These are phyloP conservation scores for Skeletonema costatum DNA, from an alignment of 108 stramenopile species.

Conservation along the genomic window DNA sequence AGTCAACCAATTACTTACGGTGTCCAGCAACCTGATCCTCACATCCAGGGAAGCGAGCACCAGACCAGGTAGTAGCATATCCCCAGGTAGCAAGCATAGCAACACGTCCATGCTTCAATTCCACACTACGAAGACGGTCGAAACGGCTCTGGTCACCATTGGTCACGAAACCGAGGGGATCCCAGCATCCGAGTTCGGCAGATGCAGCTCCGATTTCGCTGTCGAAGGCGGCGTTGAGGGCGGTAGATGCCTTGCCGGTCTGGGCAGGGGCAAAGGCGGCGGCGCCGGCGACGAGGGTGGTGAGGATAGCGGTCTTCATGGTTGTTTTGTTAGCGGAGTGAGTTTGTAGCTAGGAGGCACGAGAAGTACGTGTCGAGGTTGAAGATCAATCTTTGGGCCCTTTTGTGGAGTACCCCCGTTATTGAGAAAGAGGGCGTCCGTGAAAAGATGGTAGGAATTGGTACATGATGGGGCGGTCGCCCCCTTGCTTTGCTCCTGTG, in stretches of 20 bases:
- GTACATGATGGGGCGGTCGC: no score
- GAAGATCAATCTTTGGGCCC: neutral
- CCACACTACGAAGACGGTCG: constrained; percentile 53
- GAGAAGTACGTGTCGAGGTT: neutral
- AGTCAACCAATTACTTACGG: neutral
- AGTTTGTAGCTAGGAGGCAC: neutral
- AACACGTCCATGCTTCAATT: constrained; percentile 74
- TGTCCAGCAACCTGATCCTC: constrained; percentile 61
- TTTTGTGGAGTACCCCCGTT: no score
- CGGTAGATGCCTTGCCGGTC: constrained; percentile 43
- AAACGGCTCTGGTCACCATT: constrained; percentile 55
- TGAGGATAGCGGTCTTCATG: constrained; percentile 52
- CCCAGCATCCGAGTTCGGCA: constrained; percentile 56
- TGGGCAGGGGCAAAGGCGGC: constrained; percentile 50
- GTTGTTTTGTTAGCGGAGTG: constrained; percentile 10
- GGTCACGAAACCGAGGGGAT: constrained; percentile 47
- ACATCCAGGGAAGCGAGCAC: constrained; percentile 46
- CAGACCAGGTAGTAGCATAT: constrained; percentile 54
- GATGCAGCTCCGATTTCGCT: constrained; percentile 50
- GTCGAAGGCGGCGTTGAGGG: constrained; percentile 45
- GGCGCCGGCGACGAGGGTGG: constrained; percentile 49
- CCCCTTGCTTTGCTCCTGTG: no score
- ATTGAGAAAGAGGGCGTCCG: neutral
- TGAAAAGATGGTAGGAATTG: neutral
- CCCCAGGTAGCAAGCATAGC: constrained; percentile 69